phyloP scores from a whole-genome alignment of 108 stramenopile genomes.

The Pseudonitzschia multistriata region DNA sequence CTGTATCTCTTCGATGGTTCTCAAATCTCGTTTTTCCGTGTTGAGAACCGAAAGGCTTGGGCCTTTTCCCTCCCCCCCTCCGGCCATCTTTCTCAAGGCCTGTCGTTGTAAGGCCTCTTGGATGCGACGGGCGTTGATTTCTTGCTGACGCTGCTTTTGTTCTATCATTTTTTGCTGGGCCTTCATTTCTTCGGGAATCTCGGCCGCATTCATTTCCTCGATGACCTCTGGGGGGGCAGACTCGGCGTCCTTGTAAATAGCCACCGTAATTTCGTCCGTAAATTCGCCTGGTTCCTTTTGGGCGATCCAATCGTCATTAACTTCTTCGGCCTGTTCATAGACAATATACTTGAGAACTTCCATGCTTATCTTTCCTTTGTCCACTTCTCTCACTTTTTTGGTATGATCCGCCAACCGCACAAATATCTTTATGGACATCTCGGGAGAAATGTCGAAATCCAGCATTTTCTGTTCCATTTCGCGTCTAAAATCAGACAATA shows the following conservation, averaged over 20 bases:
- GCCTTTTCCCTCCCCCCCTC: conserved; percentile 16
- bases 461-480: conserved; percentile 60
- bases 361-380: conserved; percentile 72
- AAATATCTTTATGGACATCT: conserved; percentile 29
- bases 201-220: conserved; percentile 78
- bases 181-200: conserved; percentile 76
- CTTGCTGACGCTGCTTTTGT: conserved; percentile 46
- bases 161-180: conserved; percentile 64
- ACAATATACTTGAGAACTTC: conserved; percentile 82
- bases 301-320: conserved; percentile 83
- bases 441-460: conserved; percentile 52
- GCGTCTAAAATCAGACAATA: conserved; percentile 55
- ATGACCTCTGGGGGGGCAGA: conserved; percentile 66
- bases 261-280: conserved; percentile 73
- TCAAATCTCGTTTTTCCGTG: conserved; percentile 76
- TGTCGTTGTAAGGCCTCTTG: conserved; percentile 34
- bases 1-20: conserved; percentile 85
- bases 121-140: conserved; percentile 40
- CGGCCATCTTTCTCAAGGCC: not conserved
- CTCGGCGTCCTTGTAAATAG: conserved; percentile 83
- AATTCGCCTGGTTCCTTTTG: conserved; percentile 80
- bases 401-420: conserved; percentile 26
- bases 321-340: conserved; percentile 84
- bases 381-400: conserved; percentile 28
- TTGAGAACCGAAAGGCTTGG: conserved; percentile 64